phyloP scores from a whole-genome alignment of 495 filamentous ascomycete species.

The Penicillium daleae region DNA sequence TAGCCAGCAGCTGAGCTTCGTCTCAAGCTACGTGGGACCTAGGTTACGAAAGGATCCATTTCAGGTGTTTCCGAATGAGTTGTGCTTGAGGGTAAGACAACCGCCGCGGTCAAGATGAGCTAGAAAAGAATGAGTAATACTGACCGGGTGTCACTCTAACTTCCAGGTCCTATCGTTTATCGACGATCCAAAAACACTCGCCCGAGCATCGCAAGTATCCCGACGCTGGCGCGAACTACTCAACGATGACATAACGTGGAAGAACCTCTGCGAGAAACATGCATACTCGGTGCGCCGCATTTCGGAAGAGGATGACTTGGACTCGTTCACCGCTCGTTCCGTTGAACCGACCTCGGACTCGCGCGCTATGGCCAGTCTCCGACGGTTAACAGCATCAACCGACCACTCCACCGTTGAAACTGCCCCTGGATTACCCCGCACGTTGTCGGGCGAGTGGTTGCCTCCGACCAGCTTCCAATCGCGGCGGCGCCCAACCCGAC shows the following conservation, averaged over 20 bases:
- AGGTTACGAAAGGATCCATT: constrained; percentile 96
- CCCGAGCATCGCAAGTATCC: constrained; percentile 90
- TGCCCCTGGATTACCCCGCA: constrained; percentile 36
- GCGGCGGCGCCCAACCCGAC: constrained; percentile 46
- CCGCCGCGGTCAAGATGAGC: not conserved
- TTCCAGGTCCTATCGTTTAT: constrained; percentile 85
- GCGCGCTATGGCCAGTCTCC: constrained; percentile 27
- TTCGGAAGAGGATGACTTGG: constrained; percentile 50
- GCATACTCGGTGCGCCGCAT: constrained; percentile 70
- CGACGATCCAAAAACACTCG: constrained; percentile 91
- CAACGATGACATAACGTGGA: constrained; percentile 97
- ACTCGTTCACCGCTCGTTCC: constrained; percentile 39
- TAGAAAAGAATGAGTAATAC: constrained; percentile 9
- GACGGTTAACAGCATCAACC: constrained; percentile 33
- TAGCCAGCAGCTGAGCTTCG: constrained; percentile 91
- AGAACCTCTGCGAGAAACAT: constrained; percentile 91
- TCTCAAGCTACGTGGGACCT: constrained; percentile 89
- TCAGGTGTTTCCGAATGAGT: constrained; percentile 81
- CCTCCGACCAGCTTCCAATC: constrained; percentile 35
- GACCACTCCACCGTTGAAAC: constrained; percentile 30
- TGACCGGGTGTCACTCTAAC: constrained; percentile 10
- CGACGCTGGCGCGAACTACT: constrained; percentile 89
- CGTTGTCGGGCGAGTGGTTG: constrained; percentile 43
- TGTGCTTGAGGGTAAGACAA: constrained; percentile 79
- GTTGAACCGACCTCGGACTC: constrained; percentile 24